Percentiles rank a stretch among this genome's conserved stretches.
These are phyloP conservation scores for Phyllachora maydis DNA, from an alignment of 2,329 filamentous ascomycete species.

Conservation along the genomic window DNA sequence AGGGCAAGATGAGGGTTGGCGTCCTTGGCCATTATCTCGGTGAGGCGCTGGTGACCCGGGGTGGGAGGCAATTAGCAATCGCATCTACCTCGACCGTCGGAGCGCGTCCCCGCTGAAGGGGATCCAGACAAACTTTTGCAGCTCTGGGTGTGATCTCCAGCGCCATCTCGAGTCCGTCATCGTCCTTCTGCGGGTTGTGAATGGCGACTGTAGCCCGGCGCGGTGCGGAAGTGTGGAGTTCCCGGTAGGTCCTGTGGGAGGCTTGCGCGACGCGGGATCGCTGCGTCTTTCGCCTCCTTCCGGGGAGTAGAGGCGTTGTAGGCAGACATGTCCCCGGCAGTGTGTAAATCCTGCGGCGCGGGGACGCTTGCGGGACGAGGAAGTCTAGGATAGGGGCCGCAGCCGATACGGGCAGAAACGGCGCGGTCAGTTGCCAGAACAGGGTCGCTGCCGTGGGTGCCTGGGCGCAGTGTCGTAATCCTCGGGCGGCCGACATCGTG, in stretches of 20 bases:
- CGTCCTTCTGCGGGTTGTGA: conserved; percentile 57
- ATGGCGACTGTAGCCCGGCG: conserved; percentile 24
- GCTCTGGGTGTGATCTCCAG: conserved; percentile 73
- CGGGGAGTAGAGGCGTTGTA: not conserved
- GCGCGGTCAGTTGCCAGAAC: conserved; percentile 18
- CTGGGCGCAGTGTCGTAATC: conserved; percentile 15
- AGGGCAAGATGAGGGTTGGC: conserved; percentile 63
- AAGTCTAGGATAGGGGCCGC: conserved; percentile 16
- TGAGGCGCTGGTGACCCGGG: conserved; percentile 33
- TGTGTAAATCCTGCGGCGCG: conserved; percentile 1
- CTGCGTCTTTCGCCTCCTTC: conserved; percentile 2
- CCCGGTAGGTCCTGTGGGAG: conserved; percentile 1
- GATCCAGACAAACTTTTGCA: conserved; percentile 37
- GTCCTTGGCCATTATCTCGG: conserved; percentile 54
- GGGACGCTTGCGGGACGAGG: conserved; percentile 13
- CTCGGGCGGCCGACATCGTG: no score
- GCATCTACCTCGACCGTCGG: not conserved
- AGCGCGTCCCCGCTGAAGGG: not conserved
- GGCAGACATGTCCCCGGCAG: not conserved
- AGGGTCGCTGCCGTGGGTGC: conserved; percentile 15
- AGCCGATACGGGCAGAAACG: conserved; percentile 1
- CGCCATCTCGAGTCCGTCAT: conserved; percentile 66
- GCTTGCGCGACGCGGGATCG: conserved; percentile 1
- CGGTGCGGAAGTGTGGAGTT: conserved; percentile 16
- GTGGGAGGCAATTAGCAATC: conserved; percentile 1